These are phyloP conservation scores for Vicia sativa DNA, from an alignment of 306 rosid species.

Conservation along the genomic window DNA sequence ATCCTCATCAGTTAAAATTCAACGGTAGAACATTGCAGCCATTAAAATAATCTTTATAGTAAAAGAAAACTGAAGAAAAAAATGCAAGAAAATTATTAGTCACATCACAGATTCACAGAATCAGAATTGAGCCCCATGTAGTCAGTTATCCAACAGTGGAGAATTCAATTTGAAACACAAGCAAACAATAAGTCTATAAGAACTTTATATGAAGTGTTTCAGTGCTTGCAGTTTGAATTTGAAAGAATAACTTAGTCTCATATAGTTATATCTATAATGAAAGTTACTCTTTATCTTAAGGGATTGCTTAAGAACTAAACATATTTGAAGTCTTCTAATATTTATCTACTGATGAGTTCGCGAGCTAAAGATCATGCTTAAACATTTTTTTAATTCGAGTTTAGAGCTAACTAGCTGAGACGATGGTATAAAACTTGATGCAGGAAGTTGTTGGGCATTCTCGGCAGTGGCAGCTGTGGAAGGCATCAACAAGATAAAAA, in stretches of 20 bases:
- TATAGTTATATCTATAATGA: neutral
- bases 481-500: constrained; percentile 68
- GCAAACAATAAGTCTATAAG: neutral
- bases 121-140: too few relatives aligned
- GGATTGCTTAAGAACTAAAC: neutral
- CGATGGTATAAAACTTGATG: constrained; percentile 32
- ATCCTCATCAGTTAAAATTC: neutral
- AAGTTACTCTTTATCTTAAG: neutral
- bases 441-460: constrained; percentile 93
- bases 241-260: neutral
- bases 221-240: neutral
- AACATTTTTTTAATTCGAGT: neutral
- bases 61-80: neutral
- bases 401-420: constrained; percentile 9
- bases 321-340: constrained; percentile 8
- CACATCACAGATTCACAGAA: too few relatives aligned
- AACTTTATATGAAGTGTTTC: neutral
- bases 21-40: neutral
- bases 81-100: neutral
- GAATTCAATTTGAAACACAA: neutral
- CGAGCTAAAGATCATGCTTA: constrained; percentile 3
- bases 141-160: neutral
- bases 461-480: constrained; percentile 81
- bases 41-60: neutral
- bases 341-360: constrained; percentile 4